These are phyloP conservation scores for Oropetium thomaeum DNA, from an alignment of 176 grass and related monocot genomes.

Conservation along the genomic window DNA sequence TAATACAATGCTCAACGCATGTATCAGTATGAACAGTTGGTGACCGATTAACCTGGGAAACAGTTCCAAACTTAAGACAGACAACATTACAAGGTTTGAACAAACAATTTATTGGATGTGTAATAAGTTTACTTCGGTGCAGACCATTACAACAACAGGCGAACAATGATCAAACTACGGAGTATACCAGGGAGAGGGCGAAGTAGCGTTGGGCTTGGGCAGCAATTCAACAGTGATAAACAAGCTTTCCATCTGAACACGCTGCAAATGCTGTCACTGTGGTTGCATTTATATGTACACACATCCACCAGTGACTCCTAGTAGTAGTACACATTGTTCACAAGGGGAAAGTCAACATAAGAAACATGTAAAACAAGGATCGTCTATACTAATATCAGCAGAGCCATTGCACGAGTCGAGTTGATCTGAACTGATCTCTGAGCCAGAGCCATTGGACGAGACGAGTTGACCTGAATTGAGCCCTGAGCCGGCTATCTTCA, in stretches of 20 bases:
- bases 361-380: constrained; percentile 5
- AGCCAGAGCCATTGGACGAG: not conserved
- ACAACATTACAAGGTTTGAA: not conserved
- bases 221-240: not conserved
- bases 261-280: constrained; percentile 9
- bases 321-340: not conserved
- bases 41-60: no score
- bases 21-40: no score
- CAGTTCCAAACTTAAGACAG: no score
- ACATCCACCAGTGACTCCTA: constrained; percentile 18
- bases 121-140: no score
- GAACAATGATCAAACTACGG: not conserved
- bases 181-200: not conserved
- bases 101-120: no score
- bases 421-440: not conserved
- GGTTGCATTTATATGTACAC: constrained; percentile 59
- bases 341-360: not conserved
- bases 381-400: constrained; percentile 7
- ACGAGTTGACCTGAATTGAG: no score
- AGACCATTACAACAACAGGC: not conserved
- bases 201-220: not conserved
- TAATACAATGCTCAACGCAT: no score
- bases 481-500: constrained; percentile 29
- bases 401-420: not conserved
- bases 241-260: constrained; percentile 27